Percentiles rank a stretch among this genome's conserved stretches.
Conservation (phyloP, 345 rosid genomes). For the Lepidium didymum region DNA sequence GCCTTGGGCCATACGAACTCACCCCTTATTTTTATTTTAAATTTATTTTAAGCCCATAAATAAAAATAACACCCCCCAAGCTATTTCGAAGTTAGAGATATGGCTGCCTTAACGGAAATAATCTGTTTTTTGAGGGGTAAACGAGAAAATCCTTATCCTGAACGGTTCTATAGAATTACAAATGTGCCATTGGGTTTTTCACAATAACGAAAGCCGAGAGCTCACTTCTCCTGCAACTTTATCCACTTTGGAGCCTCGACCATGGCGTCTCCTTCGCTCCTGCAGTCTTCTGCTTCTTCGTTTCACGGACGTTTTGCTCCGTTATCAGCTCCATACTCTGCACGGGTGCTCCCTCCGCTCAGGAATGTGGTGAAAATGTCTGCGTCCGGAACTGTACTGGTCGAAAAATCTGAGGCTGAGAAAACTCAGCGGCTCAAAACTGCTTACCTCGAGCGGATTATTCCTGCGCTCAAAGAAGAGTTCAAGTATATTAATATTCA, state of each 20-base stretch:
- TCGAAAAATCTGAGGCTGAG: conserved; percentile 79
- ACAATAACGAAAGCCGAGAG: conserved; percentile 5
- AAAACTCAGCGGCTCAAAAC: conserved; percentile 58
- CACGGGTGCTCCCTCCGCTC: conserved; percentile 14
- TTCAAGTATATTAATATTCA: conserved; percentile 71
- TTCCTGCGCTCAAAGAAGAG: conserved; percentile 79
- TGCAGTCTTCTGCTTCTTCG: conserved; percentile 49
- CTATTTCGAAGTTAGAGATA: neutral
- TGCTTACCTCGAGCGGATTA: conserved; percentile 66
- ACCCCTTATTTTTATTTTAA: neutral
- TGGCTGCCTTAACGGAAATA: neutral
- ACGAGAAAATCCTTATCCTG: conserved; percentile 21
- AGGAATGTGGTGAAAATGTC: conserved; percentile 49
- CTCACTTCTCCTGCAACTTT: conserved; percentile 11
- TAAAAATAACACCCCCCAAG: neutral
- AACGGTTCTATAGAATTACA: neutral
- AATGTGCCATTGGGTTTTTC: conserved; percentile 1
- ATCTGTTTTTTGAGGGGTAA: neutral
- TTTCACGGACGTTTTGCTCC: conserved; percentile 47
- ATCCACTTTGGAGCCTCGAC: conserved; percentile 27
- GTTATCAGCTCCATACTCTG: conserved; percentile 30
- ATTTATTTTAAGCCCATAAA: neutral
- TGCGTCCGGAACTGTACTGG: conserved; percentile 47
- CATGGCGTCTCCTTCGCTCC: conserved; percentile 50
- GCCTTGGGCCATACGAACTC: neutral